These are phyloP conservation scores for Pseudogymnoascus sp. DNA, from an alignment of 2,329 filamentous ascomycete genomes.

Conservation along the genomic window DNA sequence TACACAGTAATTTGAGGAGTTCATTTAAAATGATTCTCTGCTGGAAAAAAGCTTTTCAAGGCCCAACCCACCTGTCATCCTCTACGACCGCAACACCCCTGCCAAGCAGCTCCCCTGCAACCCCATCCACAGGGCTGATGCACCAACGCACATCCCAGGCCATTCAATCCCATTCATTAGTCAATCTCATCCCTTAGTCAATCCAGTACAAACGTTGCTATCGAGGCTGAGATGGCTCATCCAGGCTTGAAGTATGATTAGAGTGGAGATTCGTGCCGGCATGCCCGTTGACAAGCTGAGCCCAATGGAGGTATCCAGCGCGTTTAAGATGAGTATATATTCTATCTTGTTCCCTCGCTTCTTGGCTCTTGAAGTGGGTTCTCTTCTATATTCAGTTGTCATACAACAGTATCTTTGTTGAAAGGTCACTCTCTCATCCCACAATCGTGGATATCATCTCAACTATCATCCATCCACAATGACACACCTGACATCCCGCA, in stretches of 20 bases:
- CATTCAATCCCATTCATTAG: no score
- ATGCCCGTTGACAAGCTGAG: background rate
- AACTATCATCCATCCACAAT: background rate
- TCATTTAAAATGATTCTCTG: background rate
- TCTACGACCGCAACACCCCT: background rate
- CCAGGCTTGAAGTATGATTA: background rate
- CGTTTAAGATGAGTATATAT: background rate
- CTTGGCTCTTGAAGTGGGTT: no score
- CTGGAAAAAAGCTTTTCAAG: background rate
- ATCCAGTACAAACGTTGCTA: background rate
- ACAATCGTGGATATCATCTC: background rate
- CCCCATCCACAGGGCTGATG: background rate
- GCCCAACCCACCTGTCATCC: background rate
- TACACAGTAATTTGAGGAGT: background rate
- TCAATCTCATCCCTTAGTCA: no score
- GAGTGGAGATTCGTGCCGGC: background rate
- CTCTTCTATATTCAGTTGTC: background rate
- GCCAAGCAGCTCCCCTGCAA: background rate
- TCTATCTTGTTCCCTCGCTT: background rate
- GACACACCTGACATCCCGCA: constrained; percentile 26
- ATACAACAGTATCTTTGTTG: background rate
- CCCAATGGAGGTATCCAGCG: background rate
- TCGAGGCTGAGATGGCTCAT: background rate
- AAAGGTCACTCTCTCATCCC: background rate
- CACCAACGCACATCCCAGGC: background rate